A percentile compares a stretch with the other conserved stretches of the same genome.
These are phyloP conservation scores for Plasmodium ovale DNA, from an alignment of 169 alveolate species.

Conservation along the genomic window DNA sequence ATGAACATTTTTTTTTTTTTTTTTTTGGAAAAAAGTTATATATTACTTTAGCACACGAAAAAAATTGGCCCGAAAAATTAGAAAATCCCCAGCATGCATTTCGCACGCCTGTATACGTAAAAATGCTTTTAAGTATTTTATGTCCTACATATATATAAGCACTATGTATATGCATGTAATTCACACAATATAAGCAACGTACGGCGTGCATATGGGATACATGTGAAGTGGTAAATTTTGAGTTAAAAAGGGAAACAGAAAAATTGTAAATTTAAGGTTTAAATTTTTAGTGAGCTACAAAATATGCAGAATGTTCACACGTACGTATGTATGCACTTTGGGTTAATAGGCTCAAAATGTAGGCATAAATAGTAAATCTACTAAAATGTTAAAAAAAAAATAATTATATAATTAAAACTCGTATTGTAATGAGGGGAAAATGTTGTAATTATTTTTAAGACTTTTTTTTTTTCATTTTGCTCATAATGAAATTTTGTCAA, in stretches of 20 bases:
- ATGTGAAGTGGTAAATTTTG: background rate
- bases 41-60: background rate
- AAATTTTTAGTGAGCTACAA: background rate
- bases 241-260: background rate
- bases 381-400: no score
- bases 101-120: no score
- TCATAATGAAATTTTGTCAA: background rate
- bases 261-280: background rate
- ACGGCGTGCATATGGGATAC: background rate
- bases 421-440: background rate
- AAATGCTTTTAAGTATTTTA: no score
- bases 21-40: background rate
- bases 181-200: background rate
- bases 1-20: slow-evolving; percentile 11
- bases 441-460: background rate
- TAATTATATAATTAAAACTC: background rate
- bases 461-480: background rate
- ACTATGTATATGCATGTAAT: background rate
- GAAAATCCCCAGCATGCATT: no score
- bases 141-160: slow-evolving; percentile 2
- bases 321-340: no score
- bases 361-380: no score
- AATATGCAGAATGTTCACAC: background rate
- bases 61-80: slow-evolving; percentile 6
- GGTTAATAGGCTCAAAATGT: no score